A percentile compares a stretch with the other conserved stretches of the same genome.
Evolutionary conservation across 768 basidiomycete genomes (phyloP).

Genomic region (Podaxis pistillaris): DNA sequence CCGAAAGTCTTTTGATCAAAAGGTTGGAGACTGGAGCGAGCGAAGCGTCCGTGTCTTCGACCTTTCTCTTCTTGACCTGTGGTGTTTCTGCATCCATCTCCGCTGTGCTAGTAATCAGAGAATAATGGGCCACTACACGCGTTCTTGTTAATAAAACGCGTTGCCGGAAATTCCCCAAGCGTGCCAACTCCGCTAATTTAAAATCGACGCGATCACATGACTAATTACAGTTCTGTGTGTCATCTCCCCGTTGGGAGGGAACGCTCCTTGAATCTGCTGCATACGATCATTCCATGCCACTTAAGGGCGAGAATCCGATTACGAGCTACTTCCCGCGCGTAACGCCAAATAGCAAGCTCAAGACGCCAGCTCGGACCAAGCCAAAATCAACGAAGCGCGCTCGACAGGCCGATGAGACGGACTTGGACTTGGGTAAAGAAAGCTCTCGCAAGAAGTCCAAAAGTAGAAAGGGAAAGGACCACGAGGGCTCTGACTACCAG

Average conservation of each 20-base stretch:
- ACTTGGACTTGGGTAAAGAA: background rate
- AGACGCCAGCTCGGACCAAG: background rate
- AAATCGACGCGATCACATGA: conserved; percentile 20
- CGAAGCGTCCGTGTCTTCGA: conserved; percentile 36
- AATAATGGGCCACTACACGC: conserved; percentile 10
- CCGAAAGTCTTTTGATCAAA: conserved; percentile 82
- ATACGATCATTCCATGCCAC: conserved; percentile 12
- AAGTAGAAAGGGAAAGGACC: background rate
- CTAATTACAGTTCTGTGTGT: background rate
- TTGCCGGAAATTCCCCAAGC: conserved; percentile 33
- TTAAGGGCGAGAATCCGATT: conserved; percentile 22
- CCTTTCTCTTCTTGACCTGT: conserved; percentile 59
- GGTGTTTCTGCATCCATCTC: conserved; percentile 25
- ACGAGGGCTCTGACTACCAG: background rate
- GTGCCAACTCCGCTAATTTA: conserved; percentile 32
- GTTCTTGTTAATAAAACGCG: conserved; percentile 26
- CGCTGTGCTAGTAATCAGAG: conserved; percentile 16
- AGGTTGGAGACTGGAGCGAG: conserved; percentile 48
- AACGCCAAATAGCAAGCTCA: background rate
- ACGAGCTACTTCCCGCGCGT: conserved; percentile 21
- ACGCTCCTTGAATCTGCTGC: background rate
- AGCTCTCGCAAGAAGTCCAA: conserved; percentile 7
- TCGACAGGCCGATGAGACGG: background rate
- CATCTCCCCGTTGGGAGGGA: background rate
- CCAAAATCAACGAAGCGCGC: background rate